Conservation (phyloP, 2,329 filamentous ascomycete genomes). For the Trichoderma sp. region DNA sequence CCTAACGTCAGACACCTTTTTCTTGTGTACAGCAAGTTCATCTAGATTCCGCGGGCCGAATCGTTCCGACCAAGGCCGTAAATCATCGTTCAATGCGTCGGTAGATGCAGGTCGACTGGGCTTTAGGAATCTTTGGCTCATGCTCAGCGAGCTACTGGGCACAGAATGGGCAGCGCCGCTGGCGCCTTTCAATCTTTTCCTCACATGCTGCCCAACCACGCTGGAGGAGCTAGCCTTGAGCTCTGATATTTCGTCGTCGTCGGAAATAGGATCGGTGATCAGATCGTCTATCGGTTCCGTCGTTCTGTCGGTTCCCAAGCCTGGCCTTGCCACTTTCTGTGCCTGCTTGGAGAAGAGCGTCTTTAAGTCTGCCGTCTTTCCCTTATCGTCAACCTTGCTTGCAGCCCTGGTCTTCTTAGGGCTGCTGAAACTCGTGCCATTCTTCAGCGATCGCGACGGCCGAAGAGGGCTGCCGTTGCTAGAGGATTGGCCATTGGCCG, state of each 20-base stretch:
- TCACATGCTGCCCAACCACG: constrained; percentile 57
- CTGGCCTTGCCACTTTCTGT: constrained; percentile 46
- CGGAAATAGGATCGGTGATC: constrained; percentile 59
- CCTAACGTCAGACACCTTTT: constrained; percentile 84
- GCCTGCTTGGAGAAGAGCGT: constrained; percentile 64
- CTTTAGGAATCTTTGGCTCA: constrained; percentile 56
- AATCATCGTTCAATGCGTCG: constrained; percentile 50
- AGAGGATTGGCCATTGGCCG: constrained; percentile 19
- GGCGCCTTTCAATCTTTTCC: constrained; percentile 51
- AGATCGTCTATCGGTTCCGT: constrained; percentile 46
- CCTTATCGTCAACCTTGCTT: constrained; percentile 50
- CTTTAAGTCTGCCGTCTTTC: constrained; percentile 57
- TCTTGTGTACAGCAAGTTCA: constrained; percentile 92
- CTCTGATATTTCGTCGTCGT: constrained; percentile 58
- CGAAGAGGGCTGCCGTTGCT: constrained; percentile 25
- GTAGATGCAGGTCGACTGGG: constrained; percentile 39
- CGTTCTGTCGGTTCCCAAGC: constrained; percentile 34
- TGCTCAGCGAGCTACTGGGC: constrained; percentile 30
- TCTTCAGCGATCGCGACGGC: constrained; percentile 33
- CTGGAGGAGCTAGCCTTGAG: constrained; percentile 54
- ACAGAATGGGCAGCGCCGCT: constrained; percentile 30
- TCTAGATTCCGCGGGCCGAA: constrained; percentile 75
- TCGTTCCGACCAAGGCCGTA: constrained; percentile 82
- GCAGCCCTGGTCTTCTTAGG: constrained; percentile 43
- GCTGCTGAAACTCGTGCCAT: constrained; percentile 36